phyloP scores from a whole-genome alignment of 495 filamentous ascomycete genomes.

The Lindgomyces ingoldianus region DNA sequence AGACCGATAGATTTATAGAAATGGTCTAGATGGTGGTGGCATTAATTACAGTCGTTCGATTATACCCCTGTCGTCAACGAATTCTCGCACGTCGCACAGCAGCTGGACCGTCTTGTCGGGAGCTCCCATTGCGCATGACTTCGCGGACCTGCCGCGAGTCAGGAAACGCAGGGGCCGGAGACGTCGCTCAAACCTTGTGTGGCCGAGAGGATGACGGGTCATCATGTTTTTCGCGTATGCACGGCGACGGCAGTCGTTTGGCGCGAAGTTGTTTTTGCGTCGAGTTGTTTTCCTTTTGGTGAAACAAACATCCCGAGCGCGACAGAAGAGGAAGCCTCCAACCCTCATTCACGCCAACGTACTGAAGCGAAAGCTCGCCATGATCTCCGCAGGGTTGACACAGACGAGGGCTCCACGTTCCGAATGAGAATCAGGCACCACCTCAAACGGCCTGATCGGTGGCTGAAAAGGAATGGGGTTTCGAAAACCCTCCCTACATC shows the following conservation, averaged over 20 bases:
- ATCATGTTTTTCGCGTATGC: too few relatives aligned
- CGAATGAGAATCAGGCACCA: conserved; percentile 4
- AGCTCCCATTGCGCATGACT: neutral
- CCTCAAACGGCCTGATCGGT: conserved; percentile 18
- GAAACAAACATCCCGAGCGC: neutral
- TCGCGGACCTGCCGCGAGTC: neutral
- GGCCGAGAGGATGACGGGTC: too few relatives aligned
- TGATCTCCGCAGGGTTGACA: conserved; percentile 20
- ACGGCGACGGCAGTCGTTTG: neutral
- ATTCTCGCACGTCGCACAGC: neutral
- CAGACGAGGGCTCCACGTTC: conserved; percentile 8
- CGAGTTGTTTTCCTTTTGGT: neutral
- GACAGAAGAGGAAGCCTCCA: neutral
- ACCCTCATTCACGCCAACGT: neutral
- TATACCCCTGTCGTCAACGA: neutral
- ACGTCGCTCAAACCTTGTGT: neutral
- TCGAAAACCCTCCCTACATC: neutral
- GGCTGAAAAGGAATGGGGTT: conserved; percentile 23
- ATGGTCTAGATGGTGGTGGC: neutral
- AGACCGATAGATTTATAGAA: neutral
- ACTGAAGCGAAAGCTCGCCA: neutral
- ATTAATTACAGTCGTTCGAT: neutral
- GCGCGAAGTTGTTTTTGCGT: neutral
- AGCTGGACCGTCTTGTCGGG: neutral
- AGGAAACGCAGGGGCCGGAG: neutral